Evolutionary conservation across 2,329 filamentous ascomycete species (phyloP).

Genomic region (Huntiella moniliformis): DNA sequence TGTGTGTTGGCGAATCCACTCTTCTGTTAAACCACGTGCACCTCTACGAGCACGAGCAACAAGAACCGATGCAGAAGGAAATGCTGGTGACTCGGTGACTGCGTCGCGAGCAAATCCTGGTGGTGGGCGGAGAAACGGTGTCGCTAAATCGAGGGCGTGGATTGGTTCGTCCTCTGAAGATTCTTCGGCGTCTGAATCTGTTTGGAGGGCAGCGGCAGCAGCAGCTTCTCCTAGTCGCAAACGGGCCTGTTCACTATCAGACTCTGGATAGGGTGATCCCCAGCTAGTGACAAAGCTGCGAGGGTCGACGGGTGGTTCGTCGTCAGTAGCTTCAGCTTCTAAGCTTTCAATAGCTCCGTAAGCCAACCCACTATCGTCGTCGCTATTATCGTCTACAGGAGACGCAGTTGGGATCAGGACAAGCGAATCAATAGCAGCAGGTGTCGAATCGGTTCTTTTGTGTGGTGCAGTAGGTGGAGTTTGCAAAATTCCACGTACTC

Average conservation of each 20-base stretch:
- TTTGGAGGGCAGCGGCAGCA: constrained; percentile 21
- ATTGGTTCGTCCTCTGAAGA: constrained; percentile 40
- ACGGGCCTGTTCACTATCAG: constrained; percentile 32
- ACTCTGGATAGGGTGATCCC: constrained; percentile 73
- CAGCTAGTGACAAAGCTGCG: constrained; percentile 49
- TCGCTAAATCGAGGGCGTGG: constrained; percentile 42
- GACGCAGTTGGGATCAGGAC: neutral
- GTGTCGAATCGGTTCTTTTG: neutral
- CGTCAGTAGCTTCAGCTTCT: neutral
- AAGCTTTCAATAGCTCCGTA: neutral
- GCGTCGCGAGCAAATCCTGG: constrained; percentile 22
- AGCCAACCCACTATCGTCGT: constrained; percentile 9
- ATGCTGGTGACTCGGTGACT: constrained; percentile 15
- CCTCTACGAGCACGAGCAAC: constrained; percentile 43
- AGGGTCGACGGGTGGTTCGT: constrained; percentile 3
- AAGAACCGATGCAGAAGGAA: constrained; percentile 38
- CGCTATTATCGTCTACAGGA: constrained; percentile 11
- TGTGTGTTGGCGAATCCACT: constrained; percentile 76
- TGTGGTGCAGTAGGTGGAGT: constrained; percentile 25
- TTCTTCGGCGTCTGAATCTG: constrained; percentile 21
- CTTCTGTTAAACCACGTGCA: constrained; percentile 50
- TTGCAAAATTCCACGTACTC: constrained; percentile 34
- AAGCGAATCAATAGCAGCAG: neutral
- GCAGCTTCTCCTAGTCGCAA: constrained; percentile 19
- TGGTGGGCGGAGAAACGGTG: constrained; percentile 40